Evolutionary conservation across 768 basidiomycete species (phyloP).

Genomic region (Scleroderma citrinum): DNA sequence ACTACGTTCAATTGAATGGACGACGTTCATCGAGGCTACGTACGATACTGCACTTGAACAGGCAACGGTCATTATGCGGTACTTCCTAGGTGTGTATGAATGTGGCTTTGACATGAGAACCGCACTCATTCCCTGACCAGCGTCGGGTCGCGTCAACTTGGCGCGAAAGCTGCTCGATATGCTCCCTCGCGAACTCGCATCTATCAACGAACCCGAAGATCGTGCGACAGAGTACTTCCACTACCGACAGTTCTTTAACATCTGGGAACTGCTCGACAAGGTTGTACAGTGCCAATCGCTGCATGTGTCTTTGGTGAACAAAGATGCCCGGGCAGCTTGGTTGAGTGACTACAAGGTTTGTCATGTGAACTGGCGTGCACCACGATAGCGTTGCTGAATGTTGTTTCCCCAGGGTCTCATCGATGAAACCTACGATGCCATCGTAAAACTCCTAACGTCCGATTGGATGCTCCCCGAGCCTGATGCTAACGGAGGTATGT

Average conservation of each 20-base stretch:
- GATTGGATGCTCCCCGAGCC: conserved; percentile 69
- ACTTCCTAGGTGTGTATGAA: conserved; percentile 75
- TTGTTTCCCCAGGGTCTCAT: conserved; percentile 42
- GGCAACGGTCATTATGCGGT: conserved; percentile 82
- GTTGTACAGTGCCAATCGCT: conserved; percentile 56
- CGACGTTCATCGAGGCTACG: conserved; percentile 70
- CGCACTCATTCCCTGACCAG: conserved; percentile 32
- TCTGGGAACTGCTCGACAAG: conserved; percentile 61
- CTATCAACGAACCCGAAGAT: conserved; percentile 63
- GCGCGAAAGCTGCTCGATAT: conserved; percentile 54
- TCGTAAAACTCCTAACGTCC: conserved; percentile 64
- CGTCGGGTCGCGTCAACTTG: conserved; percentile 65
- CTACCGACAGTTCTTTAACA: conserved; percentile 72
- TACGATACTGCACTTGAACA: conserved; percentile 76
- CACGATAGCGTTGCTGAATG: neutral
- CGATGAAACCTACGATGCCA: conserved; percentile 58
- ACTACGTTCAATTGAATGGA: conserved; percentile 91
- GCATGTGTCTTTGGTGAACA: conserved; percentile 51
- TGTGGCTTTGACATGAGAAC: neutral
- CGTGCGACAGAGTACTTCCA: conserved; percentile 71
- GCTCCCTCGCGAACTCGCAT: conserved; percentile 58
- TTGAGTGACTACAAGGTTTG: conserved; percentile 56
- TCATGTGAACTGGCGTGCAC: neutral
- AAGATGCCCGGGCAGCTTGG: conserved; percentile 57
- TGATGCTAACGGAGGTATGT: conserved; percentile 34